Conservation (phyloP, 495 filamentous ascomycete genomes). For the Staphylotrichum longicolle region DNA sequence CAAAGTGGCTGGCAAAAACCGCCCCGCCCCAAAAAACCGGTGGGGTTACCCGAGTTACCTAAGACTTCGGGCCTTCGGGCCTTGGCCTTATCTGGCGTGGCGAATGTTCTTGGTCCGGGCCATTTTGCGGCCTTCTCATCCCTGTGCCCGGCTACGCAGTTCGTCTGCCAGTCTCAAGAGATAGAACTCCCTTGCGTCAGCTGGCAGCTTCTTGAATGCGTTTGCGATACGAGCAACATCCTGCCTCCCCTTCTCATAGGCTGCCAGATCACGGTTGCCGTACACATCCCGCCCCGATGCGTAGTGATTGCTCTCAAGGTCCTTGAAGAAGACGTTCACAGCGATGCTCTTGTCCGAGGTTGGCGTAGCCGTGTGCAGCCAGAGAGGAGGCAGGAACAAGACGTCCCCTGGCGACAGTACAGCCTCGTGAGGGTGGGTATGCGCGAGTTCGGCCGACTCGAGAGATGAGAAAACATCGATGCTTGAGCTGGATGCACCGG, state of each 20-base stretch:
- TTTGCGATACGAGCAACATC: slow-evolving; percentile 67
- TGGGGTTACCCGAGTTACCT: slow-evolving; percentile 5
- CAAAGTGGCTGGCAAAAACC: no score
- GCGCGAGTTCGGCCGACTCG: slow-evolving; percentile 39
- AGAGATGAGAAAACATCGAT: slow-evolving; percentile 60
- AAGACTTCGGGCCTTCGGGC: neutral
- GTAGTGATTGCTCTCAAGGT: slow-evolving; percentile 61
- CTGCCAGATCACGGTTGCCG: slow-evolving; percentile 79
- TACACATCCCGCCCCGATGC: slow-evolving; percentile 79
- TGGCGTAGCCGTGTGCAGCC: slow-evolving; percentile 77
- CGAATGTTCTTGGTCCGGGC: neutral
- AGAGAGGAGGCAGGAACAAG: slow-evolving; percentile 76
- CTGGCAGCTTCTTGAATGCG: slow-evolving; percentile 64
- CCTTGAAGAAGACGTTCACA: slow-evolving; percentile 83
- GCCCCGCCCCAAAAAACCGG: no score
- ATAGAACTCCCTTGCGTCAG: slow-evolving; percentile 70
- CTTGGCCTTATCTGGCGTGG: slow-evolving; percentile 1
- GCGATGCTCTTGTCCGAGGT: slow-evolving; percentile 63
- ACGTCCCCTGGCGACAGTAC: slow-evolving; percentile 67
- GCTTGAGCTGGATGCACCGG: slow-evolving; percentile 77
- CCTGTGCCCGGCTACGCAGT: slow-evolving; percentile 39
- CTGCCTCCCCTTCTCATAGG: slow-evolving; percentile 75
- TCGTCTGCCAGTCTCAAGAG: slow-evolving; percentile 71
- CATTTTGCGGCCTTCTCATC: slow-evolving; percentile 3
- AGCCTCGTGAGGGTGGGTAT: slow-evolving; percentile 65